Evolutionary conservation across 805 yeast species (phyloP).

Genomic region (Candida ipomoeae): DNA sequence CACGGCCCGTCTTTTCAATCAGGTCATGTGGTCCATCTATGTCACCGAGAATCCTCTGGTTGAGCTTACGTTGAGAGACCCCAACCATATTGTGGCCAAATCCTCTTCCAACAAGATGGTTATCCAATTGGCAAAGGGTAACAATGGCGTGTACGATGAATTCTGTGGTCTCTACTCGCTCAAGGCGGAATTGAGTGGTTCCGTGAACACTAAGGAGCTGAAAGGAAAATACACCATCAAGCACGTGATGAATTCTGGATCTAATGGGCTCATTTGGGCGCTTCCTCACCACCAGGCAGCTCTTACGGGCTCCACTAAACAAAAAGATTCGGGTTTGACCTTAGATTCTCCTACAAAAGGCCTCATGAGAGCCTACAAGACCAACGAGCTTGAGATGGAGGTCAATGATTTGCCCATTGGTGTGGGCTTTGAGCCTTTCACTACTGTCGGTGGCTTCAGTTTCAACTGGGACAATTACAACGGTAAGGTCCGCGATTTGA

Average conservation of each 20-base stretch:
- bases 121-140: conserved; percentile 58
- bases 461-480: conserved; percentile 18
- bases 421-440: conserved; percentile 54
- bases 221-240: conserved; percentile 27
- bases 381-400: conserved; percentile 38
- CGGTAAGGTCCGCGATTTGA: conserved; percentile 30
- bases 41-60: conserved; percentile 39
- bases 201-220: conserved; percentile 24
- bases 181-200: conserved; percentile 40
- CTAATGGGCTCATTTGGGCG: conserved; percentile 42
- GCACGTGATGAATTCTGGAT: conserved; percentile 26
- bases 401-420: conserved; percentile 39
- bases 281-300: conserved; percentile 49
- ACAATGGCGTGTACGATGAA: conserved; percentile 43
- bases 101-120: conserved; percentile 25
- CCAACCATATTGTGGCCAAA: conserved; percentile 32
- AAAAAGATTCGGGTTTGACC: conserved; percentile 27
- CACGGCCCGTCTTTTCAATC: conserved; percentile 49
- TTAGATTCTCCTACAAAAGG: conserved; percentile 53
- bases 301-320: conserved; percentile 25
- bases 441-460: conserved; percentile 24
- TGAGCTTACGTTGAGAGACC: conserved; percentile 26
- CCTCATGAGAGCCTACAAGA: conserved; percentile 40
- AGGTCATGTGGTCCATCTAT: conserved; percentile 64
- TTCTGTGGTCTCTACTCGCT: conserved; percentile 63